Evolutionary conservation across 495 filamentous ascomycete genomes (phyloP).

Genomic region (Podospora didyma): DNA sequence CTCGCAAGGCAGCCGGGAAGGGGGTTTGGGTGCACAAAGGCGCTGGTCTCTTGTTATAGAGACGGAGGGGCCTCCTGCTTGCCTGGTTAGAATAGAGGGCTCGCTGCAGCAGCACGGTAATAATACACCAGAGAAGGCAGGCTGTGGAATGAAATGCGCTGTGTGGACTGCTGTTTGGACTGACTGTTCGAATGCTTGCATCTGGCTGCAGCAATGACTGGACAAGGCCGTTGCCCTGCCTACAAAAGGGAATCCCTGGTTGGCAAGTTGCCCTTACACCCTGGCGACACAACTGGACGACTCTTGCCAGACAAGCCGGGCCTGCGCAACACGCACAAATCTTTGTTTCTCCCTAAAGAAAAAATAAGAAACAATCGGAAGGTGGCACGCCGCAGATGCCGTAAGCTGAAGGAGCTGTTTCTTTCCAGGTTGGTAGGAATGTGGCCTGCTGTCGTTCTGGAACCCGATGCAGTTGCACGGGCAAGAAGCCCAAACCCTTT

Average conservation of each 20-base stretch:
- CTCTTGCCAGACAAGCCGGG: no score
- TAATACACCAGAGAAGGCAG: neutral
- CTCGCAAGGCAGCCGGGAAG: neutral
- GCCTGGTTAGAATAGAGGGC: neutral
- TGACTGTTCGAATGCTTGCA: neutral
- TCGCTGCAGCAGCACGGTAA: constrained; percentile 6
- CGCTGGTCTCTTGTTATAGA: neutral
- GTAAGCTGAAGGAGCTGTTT: neutral
- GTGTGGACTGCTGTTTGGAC: neutral
- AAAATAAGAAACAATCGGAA: neutral
- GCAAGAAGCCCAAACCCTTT: neutral
- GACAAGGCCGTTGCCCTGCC: constrained; percentile 10
- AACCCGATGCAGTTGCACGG: constrained; percentile 4
- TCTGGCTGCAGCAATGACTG: neutral
- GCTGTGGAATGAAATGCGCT: neutral
- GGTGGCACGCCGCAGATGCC: neutral
- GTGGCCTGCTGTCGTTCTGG: neutral
- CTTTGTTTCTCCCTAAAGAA: neutral
- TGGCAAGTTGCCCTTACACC: constrained; percentile 19
- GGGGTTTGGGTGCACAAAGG: neutral
- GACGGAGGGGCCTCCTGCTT: neutral
- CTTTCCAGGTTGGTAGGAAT: neutral
- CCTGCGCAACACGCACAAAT: no score
- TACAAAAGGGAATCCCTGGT: constrained; percentile 14
- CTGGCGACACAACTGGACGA: neutral